A percentile compares a stretch with the other conserved stretches of the same genome.
phyloP scores from a whole-genome alignment of 164 flowering plant species.

The Dillenia turbinata region DNA sequence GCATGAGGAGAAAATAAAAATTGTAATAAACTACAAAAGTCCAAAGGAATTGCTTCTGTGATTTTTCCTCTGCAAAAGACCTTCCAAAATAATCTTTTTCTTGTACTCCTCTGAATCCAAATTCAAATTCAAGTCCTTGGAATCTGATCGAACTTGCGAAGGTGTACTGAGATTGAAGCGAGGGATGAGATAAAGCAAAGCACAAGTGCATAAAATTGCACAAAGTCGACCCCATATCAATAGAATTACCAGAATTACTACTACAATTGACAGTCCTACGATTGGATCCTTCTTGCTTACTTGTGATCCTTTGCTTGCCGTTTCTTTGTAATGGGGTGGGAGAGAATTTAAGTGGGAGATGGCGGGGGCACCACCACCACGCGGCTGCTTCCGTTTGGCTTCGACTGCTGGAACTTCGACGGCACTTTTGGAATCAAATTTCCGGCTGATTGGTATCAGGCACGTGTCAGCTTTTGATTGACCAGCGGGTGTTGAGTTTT shows the following conservation, averaged over 20 bases:
- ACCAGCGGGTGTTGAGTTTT: not conserved
- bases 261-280: slow-evolving; percentile 42
- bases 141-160: not conserved
- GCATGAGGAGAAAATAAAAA: too few relatives aligned
- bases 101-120: slow-evolving; percentile 35
- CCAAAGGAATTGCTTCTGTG: not conserved
- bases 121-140: not conserved
- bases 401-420: not conserved
- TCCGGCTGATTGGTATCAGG: slow-evolving; percentile 3
- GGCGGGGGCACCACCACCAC: not conserved
- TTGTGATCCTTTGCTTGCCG: not conserved
- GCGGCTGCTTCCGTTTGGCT: slow-evolving; percentile 6
- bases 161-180: slow-evolving; percentile 1
- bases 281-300: slow-evolving; percentile 17
- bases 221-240: slow-evolving; percentile 48
- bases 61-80: slow-evolving; percentile 36
- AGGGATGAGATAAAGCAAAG: slow-evolving; percentile 46
- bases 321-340: not conserved
- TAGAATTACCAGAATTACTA: slow-evolving; percentile 39
- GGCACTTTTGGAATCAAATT: slow-evolving; percentile 1
- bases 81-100: slow-evolving; percentile 48
- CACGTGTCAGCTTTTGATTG: slow-evolving; percentile 3
- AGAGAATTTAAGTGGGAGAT: not conserved
- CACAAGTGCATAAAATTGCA: slow-evolving; percentile 53
- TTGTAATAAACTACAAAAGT: not conserved